Percentiles rank a stretch among this genome's conserved stretches.
Conservation (phyloP, 345 rosid species). For the Noccaea bulbosa region DNA sequence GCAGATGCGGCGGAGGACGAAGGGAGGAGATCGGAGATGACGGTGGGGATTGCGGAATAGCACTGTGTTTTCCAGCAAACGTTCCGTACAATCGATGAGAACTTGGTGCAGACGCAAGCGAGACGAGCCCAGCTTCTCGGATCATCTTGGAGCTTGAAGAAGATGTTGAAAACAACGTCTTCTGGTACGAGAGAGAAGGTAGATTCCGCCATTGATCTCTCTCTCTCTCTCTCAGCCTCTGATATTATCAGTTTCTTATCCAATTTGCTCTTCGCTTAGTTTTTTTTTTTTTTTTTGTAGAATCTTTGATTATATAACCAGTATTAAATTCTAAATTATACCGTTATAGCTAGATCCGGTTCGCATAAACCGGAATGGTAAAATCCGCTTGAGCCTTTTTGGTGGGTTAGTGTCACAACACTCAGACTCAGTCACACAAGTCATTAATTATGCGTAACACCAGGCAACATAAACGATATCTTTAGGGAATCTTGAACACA, state of each 20-base stretch:
- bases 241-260: conserved; percentile 32
- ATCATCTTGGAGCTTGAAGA: conserved; percentile 86
- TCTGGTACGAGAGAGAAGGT: conserved; percentile 67
- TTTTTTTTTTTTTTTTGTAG: not conserved
- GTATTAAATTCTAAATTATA: not conserved
- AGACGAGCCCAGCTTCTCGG: conserved; percentile 85
- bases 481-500: conserved; percentile 11
- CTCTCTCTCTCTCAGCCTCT: conserved; percentile 19
- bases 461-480: not conserved
- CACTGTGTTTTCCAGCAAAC: conserved; percentile 75
- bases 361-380: conserved; percentile 5
- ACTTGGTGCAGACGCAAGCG: conserved; percentile 84
- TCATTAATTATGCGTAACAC: not conserved
- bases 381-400: not conserved
- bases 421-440: too few species aligned
- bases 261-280: not conserved
- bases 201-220: conserved; percentile 49
- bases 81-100: conserved; percentile 72
- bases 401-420: too few species aligned
- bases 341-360: not conserved
- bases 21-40: conserved; percentile 67
- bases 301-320: too few species aligned
- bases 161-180: conserved; percentile 77
- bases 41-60: conserved; percentile 57
- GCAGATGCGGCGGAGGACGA: conserved; percentile 16